Evolutionary conservation across 345 rosid genomes (phyloP).

Genomic region (Boechera retrofracta): DNA sequence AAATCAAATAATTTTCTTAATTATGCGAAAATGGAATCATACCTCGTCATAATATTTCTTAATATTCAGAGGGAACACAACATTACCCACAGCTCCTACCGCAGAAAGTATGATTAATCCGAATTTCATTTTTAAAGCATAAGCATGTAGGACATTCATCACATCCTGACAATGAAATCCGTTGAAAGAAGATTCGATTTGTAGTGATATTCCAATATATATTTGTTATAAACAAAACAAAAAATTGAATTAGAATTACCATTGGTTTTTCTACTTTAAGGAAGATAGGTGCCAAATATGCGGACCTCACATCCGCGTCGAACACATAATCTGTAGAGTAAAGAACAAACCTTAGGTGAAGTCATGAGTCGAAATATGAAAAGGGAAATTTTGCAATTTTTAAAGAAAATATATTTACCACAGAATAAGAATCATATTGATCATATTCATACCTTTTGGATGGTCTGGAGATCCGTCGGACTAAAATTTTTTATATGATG

Average conservation of each 20-base stretch:
- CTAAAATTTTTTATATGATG: neutral
- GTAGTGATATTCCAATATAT: neutral
- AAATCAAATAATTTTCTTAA: neutral
- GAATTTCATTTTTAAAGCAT: neutral
- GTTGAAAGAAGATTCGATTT: neutral
- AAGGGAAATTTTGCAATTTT: neutral
- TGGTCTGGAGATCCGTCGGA: neutral
- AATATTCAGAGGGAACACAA: neutral
- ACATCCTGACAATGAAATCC: conserved; percentile 1
- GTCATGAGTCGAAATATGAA: neutral
- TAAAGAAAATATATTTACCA: neutral
- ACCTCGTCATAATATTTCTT: neutral
- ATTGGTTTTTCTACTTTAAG: neutral
- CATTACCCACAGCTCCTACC: neutral
- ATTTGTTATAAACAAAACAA: neutral
- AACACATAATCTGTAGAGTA: too few relatives aligned
- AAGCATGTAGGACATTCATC: neutral
- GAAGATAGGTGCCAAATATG: conserved; percentile 4
- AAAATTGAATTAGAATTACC: neutral
- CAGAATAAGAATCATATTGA: neutral
- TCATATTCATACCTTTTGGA: neutral
- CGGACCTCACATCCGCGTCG: neutral
- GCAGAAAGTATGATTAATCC: conserved; percentile 10
- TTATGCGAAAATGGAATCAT: conserved; percentile 2
- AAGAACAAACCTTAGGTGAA: too few relatives aligned